A percentile compares a stretch with the other conserved stretches of the same genome.
These are phyloP conservation scores for Rubia tinctorum DNA, from an alignment of 305 asterid genomes.

Conservation along the genomic window DNA sequence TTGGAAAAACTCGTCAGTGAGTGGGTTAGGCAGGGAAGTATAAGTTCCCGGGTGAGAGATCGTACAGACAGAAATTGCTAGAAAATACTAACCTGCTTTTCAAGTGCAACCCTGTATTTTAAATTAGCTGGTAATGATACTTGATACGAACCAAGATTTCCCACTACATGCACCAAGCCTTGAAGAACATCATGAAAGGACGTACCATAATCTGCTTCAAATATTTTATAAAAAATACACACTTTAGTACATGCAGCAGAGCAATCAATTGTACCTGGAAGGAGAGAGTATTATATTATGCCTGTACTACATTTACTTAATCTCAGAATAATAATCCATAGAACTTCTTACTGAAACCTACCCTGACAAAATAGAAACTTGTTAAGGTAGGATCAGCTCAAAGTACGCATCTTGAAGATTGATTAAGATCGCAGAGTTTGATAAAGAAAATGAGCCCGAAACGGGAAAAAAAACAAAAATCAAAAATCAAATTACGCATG, in stretches of 20 bases:
- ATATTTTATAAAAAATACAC: neutral
- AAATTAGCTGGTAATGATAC: conserved; percentile 75
- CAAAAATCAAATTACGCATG: neutral
- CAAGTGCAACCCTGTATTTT: conserved; percentile 82
- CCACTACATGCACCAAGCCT: conserved; percentile 69
- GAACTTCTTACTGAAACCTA: too few relatives aligned
- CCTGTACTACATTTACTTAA: neutral
- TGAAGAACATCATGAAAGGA: conserved; percentile 71
- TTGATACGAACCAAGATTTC: conserved; percentile 71
- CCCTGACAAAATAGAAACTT: too few relatives aligned
- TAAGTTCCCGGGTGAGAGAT: neutral
- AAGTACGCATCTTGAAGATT: neutral
- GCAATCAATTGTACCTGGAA: conserved; percentile 10
- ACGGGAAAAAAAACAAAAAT: too few relatives aligned
- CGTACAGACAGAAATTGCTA: neutral
- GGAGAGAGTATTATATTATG: neutral
- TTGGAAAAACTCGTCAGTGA: neutral
- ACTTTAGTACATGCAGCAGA: conserved; percentile 15
- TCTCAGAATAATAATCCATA: neutral
- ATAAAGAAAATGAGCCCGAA: neutral
- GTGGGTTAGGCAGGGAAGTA: neutral
- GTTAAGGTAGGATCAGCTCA: neutral
- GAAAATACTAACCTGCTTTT: conserved; percentile 66
- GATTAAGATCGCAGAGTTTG: neutral
- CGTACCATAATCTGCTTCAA: conserved; percentile 76